Conservation (phyloP, 306 rosid genomes). For the Inga laurina region DNA sequence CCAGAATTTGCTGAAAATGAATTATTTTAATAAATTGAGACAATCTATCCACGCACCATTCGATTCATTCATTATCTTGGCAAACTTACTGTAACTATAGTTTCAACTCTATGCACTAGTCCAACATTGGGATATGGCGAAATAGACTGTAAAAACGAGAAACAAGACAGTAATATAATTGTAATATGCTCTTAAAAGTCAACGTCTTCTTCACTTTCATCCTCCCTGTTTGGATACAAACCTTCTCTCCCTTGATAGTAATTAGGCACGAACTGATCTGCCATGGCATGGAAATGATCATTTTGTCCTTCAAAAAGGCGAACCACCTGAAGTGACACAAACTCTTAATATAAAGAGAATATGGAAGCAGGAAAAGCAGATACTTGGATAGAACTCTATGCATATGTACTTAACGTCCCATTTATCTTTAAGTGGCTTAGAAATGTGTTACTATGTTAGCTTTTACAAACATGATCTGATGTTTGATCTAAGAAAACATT, state of each 20-base stretch:
- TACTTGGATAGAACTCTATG: background rate
- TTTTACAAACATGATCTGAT: no score
- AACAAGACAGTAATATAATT: background rate
- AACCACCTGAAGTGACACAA: conserved; percentile 48
- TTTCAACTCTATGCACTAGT: background rate
- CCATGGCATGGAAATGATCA: conserved; percentile 45
- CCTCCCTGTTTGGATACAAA: background rate
- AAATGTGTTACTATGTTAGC: background rate
- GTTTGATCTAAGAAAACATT: no score
- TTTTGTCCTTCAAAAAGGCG: conserved; percentile 65
- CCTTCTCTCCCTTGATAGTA: conserved; percentile 29
- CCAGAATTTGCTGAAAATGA: background rate
- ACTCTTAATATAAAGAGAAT: background rate
- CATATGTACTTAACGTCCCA: background rate
- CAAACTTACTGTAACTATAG: background rate
- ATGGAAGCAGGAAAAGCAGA: background rate
- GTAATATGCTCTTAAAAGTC: background rate
- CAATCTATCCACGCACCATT: background rate
- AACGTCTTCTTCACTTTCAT: background rate
- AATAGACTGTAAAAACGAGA: background rate
- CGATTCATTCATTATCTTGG: conserved; percentile 12
- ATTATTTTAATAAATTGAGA: background rate
- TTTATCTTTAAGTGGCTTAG: background rate
- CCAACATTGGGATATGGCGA: conserved; percentile 9
- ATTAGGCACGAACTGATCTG: conserved; percentile 40